Conservation (phyloP, 1,284 basidiomycete species). For the Ceratobasidium sp. region DNA sequence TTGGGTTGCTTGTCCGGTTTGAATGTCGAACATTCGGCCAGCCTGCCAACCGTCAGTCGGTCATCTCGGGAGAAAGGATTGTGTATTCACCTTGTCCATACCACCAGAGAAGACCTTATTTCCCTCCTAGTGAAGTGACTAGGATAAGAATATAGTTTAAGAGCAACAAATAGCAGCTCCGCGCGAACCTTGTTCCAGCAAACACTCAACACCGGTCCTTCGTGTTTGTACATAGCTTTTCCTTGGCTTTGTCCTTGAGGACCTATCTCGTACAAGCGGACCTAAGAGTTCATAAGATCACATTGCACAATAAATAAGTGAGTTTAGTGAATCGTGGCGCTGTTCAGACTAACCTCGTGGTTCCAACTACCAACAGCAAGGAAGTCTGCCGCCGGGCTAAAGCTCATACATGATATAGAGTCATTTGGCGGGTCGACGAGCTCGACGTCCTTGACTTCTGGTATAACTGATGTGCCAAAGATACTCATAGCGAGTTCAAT, state of each 20-base stretch:
- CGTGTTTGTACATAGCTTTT: constrained; percentile 83
- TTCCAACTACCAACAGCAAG: constrained; percentile 81
- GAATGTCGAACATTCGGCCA: constrained; percentile 79
- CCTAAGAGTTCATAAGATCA: constrained; percentile 46
- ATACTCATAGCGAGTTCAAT: no score
- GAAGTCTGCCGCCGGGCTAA: constrained; percentile 69
- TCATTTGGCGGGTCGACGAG: constrained; percentile 74
- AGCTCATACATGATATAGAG: constrained; percentile 73
- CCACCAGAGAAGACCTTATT: constrained; percentile 84
- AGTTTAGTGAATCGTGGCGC: background rate
- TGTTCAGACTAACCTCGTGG: constrained; percentile 73
- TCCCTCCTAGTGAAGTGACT: constrained; percentile 61
- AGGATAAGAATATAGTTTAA: constrained; percentile 11
- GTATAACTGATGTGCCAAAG: no score
- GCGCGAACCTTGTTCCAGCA: constrained; percentile 73
- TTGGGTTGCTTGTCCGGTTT: constrained; percentile 72
- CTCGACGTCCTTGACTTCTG: constrained; percentile 69
- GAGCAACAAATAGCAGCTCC: no score
- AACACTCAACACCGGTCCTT: constrained; percentile 80
- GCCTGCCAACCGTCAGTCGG: constrained; percentile 48
- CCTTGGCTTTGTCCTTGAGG: constrained; percentile 58
- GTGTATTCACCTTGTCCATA: constrained; percentile 66
- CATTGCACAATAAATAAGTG: background rate
- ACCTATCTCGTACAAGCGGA: constrained; percentile 63
- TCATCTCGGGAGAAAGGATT: background rate